Conservation (phyloP, 192 early-diverging fungal genomes). For the Podila minutissima region DNA sequence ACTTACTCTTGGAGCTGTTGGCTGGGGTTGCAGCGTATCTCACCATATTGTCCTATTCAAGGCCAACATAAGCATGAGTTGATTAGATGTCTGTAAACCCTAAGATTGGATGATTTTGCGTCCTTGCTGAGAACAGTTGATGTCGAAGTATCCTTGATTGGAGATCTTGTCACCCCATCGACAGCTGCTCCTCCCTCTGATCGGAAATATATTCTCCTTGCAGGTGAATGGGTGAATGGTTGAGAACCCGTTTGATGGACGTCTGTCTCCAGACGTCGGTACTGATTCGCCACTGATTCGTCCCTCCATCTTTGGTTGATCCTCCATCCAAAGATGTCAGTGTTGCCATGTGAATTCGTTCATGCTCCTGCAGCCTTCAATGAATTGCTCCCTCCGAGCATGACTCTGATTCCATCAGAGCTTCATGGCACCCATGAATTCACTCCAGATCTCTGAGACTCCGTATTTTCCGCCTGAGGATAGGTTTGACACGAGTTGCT, state of each 20-base stretch:
- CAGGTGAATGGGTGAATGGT: not conserved
- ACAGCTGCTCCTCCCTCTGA: not conserved
- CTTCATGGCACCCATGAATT: not conserved
- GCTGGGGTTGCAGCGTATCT: constrained; percentile 78
- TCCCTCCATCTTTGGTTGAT: not conserved
- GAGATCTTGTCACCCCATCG: not conserved
- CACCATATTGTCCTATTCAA: constrained; percentile 60
- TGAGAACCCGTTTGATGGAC: not conserved
- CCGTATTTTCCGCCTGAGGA: too few species aligned
- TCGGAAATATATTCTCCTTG: not conserved
- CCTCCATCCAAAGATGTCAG: not conserved
- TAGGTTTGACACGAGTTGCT: too few species aligned
- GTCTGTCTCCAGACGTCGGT: not conserved
- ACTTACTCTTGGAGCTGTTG: constrained; percentile 73
- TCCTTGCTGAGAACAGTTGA: not conserved
- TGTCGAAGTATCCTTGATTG: too few species aligned
- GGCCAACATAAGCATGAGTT: not conserved
- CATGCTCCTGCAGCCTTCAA: not conserved
- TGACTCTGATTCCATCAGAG: too few species aligned
- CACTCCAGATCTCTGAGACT: too few species aligned
- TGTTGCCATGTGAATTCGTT: not conserved
- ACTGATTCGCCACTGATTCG: not conserved
- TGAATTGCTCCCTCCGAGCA: not conserved
- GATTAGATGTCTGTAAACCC: constrained; percentile 6
- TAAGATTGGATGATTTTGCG: not conserved